Base-by-base conservation (phyloP, 169 alveolate genomes). In the Plasmodium malariae region DNA sequence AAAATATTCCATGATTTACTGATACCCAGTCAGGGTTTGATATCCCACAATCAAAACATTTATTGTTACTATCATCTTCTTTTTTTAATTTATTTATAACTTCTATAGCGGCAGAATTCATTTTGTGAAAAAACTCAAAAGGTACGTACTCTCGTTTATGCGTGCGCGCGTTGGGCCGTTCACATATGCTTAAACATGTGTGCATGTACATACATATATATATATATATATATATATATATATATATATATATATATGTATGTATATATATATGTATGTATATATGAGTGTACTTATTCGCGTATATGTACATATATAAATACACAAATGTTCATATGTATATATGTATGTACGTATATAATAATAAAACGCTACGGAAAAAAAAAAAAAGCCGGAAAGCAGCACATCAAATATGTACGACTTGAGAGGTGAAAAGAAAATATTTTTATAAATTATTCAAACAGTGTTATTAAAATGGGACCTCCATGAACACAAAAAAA, bases 11-110 rank as follows among this genome's bases (percentile, higher is more conserved):
- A 92, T 97, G 97, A 49, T 97, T 96, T n/a, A 98, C 96, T 26
- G 98, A 96, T 26, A 98, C 98, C 99, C 99, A 98, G 71, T 97
- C 96, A 6, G 99, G 99, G 11, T 97, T 97, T 24, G 95, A 85
- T 2, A 97, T 88, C 7, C 97, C 95, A 80, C 96, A 93, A 51
- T 93, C 96, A 68, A 93, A 93, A 54, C 96, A 93, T 34, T 60
- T 71, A 62, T 88, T 85, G 60, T 93, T 93, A 36, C 92, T 78
- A 24, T 78, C 89, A 78, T 78, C 89, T 43, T 78, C 89, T 63
- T 63, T 78, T 32, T 78, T 78, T 68, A 78, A 78, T 48, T 65
- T 78, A 68, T 45, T 78, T 54, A 78, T 62, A 62, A 78, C 68
- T 78, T 78, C 89, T 78, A 78, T 65, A 14, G 89, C 89, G 12